Evolutionary conservation across 768 basidiomycete species (phyloP).

Genomic region (Strobilomyces echinocephalus): DNA sequence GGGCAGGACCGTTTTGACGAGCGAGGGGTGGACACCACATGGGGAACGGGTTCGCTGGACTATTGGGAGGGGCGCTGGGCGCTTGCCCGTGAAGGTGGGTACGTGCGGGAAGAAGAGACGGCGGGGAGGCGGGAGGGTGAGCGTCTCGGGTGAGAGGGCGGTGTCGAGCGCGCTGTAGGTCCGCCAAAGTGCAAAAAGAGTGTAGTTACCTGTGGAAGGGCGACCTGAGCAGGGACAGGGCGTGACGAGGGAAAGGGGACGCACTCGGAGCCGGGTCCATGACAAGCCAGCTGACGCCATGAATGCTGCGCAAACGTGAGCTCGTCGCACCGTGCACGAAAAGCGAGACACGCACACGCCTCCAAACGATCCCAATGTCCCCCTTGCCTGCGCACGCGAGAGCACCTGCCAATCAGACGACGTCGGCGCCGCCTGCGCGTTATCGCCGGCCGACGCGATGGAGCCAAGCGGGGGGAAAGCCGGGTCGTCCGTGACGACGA

Average conservation of each 20-base stretch:
- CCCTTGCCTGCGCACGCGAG: conserved; percentile 44
- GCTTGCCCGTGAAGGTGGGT: conserved; percentile 49
- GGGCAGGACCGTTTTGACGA: conserved; percentile 73
- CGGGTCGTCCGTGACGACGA: conserved; percentile 66
- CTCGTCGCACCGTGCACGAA: background rate
- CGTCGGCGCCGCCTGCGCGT: conserved; percentile 38
- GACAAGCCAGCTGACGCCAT: conserved; percentile 67
- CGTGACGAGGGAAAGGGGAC: conserved; percentile 18
- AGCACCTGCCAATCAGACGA: conserved; percentile 58
- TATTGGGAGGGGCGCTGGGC: conserved; percentile 28
- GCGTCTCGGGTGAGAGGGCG: conserved; percentile 41
- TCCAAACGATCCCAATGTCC: conserved; percentile 48
- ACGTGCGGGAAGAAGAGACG: conserved; percentile 72
- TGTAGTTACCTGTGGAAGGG: conserved; percentile 49
- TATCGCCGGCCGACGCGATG: conserved; percentile 41
- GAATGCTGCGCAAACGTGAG: conserved; percentile 39
- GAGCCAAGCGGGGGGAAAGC: conserved; percentile 52
- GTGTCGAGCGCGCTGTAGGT: conserved; percentile 63
- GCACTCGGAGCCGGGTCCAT: conserved; percentile 48
- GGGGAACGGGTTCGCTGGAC: conserved; percentile 42
- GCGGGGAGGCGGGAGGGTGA: conserved; percentile 59
- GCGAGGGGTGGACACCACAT: conserved; percentile 66
- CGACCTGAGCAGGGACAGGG: background rate
- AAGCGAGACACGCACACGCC: conserved; percentile 40
- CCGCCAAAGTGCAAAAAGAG: conserved; percentile 74